phyloP scores from a whole-genome alignment of 2,329 filamentous ascomycete genomes.

The Spiromastix sp. region DNA sequence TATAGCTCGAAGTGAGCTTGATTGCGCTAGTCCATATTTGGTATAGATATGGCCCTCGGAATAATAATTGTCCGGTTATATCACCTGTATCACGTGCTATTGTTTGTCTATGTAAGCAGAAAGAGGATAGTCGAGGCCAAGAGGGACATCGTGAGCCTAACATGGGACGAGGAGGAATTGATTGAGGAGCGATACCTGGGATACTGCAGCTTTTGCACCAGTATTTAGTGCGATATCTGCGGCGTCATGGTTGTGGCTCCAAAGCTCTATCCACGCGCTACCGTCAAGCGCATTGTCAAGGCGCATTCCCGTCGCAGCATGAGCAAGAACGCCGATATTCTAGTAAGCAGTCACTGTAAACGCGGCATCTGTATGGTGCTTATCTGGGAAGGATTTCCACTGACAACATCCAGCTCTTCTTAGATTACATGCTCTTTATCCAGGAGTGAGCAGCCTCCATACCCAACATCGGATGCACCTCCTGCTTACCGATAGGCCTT shows the following conservation, averaged over 20 bases:
- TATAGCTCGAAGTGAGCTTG: too few relatives aligned
- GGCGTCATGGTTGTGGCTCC: constrained; percentile 51
- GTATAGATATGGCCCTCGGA: too few relatives aligned
- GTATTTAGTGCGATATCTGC: too few relatives aligned
- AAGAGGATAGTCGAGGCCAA: too few relatives aligned
- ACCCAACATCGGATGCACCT: background rate
- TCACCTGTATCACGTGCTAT: too few relatives aligned
- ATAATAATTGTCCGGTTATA: too few relatives aligned
- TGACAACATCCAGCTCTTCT: constrained; percentile 54
- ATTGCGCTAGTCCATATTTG: too few relatives aligned
- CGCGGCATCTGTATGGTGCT: background rate
- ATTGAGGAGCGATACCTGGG: too few relatives aligned
- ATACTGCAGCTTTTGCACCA: too few relatives aligned
- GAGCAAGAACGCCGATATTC: constrained; percentile 76
- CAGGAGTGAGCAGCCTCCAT: constrained; percentile 41
- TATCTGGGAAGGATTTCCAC: constrained; percentile 2
- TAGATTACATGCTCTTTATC: constrained; percentile 77
- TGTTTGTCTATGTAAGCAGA: too few relatives aligned
- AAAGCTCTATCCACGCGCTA: constrained; percentile 73
- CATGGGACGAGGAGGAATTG: too few relatives aligned
- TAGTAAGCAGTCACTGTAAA: constrained; percentile 56
- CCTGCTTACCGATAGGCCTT: background rate
- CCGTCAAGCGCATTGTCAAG: constrained; percentile 82
- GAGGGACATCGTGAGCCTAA: too few relatives aligned
- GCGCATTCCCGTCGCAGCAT: constrained; percentile 71